phyloP scores from a whole-genome alignment of 2,329 filamentous ascomycete species.

The Trichoderma citrinoviride region DNA sequence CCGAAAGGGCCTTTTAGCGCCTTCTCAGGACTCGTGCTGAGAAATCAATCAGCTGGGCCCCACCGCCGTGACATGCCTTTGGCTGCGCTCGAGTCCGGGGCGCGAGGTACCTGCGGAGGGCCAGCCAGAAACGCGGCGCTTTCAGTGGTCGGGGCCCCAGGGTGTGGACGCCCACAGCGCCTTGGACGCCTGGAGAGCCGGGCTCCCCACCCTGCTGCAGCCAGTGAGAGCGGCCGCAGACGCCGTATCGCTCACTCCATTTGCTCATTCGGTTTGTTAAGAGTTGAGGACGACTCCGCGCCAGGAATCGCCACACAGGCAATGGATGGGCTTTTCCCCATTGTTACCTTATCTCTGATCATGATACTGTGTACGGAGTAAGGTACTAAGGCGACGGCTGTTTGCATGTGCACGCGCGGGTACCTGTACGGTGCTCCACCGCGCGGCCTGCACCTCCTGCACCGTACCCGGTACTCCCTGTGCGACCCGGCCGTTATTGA shows the following conservation, averaged over 20 bases:
- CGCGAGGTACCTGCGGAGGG: background rate
- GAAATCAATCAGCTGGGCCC: conserved; percentile 21
- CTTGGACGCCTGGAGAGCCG: background rate
- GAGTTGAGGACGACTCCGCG: background rate
- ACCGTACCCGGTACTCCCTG: background rate
- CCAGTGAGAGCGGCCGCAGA: conserved; percentile 9
- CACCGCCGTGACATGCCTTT: conserved; percentile 3
- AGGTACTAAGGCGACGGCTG: background rate
- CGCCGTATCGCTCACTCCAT: conserved; percentile 3
- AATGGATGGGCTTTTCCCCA: background rate
- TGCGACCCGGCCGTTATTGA: too few relatives aligned
- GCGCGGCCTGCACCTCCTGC: background rate
- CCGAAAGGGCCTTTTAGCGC: conserved; percentile 11
- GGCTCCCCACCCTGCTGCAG: background rate
- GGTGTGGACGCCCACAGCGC: conserved; percentile 7
- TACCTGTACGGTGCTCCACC: background rate
- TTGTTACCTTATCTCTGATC: conserved; percentile 12
- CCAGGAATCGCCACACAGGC: background rate
- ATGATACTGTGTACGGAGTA: background rate
- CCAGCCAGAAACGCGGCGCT: background rate
- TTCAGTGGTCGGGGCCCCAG: background rate
- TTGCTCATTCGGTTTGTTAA: conserved; percentile 21
- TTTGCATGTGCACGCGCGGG: background rate
- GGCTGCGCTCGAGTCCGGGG: background rate
- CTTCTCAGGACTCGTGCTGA: conserved; percentile 17